Evolutionary conservation across 768 basidiomycete genomes (phyloP).

Genomic region (Kwoniella newhampshirensis): DNA sequence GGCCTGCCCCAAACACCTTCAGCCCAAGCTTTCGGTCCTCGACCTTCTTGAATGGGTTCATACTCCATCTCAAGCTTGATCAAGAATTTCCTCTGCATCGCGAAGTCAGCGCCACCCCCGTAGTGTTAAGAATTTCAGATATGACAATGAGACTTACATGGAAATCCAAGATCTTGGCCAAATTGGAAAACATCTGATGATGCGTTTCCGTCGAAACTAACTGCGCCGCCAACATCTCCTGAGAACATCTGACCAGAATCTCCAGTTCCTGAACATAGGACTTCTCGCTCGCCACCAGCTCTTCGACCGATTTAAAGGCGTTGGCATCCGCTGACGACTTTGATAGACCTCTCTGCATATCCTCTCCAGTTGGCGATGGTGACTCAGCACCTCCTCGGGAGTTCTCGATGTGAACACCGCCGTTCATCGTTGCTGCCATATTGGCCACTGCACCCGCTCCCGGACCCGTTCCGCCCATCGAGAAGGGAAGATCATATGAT

Average conservation of each 20-base stretch:
- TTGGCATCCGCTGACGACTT: constrained; percentile 36
- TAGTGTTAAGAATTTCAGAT: not conserved
- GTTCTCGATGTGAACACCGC: constrained; percentile 33
- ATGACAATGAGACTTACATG: constrained; percentile 57
- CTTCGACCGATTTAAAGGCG: constrained; percentile 59
- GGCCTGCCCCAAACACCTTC: constrained; percentile 53
- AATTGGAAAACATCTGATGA: constrained; percentile 89
- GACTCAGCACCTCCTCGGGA: constrained; percentile 10
- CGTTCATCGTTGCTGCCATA: constrained; percentile 47
- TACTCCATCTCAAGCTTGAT: constrained; percentile 52
- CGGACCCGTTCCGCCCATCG: constrained; percentile 40
- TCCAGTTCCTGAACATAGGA: constrained; percentile 96
- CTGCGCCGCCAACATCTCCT: constrained; percentile 73
- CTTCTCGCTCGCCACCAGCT: constrained; percentile 91
- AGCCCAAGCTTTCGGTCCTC: constrained; percentile 45
- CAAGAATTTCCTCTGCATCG: constrained; percentile 52
- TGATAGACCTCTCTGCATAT: constrained; percentile 21
- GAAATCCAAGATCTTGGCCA: constrained; percentile 93
- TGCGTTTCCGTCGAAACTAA: constrained; percentile 92
- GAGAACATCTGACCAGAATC: constrained; percentile 93
- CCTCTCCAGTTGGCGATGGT: constrained; percentile 20
- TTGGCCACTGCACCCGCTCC: constrained; percentile 34
- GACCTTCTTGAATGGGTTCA: constrained; percentile 49
- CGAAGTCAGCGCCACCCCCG: constrained; percentile 17
- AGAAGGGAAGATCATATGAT: constrained; percentile 44